Base-by-base conservation (phyloP, 2,329 filamentous ascomycete species). In the Botrytis byssoidea region DNA sequence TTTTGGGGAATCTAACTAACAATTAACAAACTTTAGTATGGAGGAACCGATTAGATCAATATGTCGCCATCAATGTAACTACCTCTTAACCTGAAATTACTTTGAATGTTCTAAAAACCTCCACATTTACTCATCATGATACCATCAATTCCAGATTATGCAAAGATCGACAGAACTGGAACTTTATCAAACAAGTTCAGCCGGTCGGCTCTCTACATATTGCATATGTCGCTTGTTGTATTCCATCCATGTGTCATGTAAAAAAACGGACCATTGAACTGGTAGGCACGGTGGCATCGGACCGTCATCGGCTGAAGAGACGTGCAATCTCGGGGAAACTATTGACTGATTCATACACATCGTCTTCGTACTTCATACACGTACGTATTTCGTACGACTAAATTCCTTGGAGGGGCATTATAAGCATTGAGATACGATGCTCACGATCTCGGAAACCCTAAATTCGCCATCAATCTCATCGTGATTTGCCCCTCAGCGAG, bases 151-250 rank as follows among this genome's bases (percentile, higher is more conserved):
- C 61, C 51, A 42, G 60, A 72, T 35, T 35, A 35, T 68, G 70
- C 29, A 68, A 67, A 72, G 63, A 72, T 72, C 63, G 40, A 61
- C 70, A 68, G n/a, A 29, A 32, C 2, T 66, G 46, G 25, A 60
- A 70, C 40, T 59, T 35, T 20, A n/a, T 35, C 67, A 44, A 44
- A n/a, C 42, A 40, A 48, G 32, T 65, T 71, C 69, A 71, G 69
- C 69, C 69, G 57, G 42, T 68, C 37, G 66, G 48, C 48, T 68
- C 60, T 61, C 66, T 42, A 57, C 48, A 57, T 55, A 57, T 42
- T 66, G 63, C 65, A 67, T 55, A 67, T n/a, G 25, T 29, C 22
- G 16, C 65, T 67, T 51, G 44, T 25, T 37, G 18, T 37, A 51
- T 8, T 40, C 48, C 46, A 66, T 66, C 44, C 44, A 66, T 66